phyloP scores from a whole-genome alignment of 371 early-diverging fungal genomes.

The Batrachochytrium dendrobatidis region DNA sequence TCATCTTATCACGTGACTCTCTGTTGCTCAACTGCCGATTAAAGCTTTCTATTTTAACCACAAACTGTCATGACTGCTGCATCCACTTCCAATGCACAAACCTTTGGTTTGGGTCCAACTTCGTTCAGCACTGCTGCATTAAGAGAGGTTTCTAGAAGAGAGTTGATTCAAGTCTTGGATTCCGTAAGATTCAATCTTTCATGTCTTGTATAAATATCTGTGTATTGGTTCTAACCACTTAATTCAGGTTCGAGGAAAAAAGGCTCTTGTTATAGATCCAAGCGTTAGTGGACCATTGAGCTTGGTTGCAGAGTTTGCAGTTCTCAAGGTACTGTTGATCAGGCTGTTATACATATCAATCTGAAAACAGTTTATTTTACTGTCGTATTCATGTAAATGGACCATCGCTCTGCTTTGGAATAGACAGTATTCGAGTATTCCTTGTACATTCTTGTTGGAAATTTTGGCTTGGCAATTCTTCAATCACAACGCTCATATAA shows the following conservation, averaged over 20 bases:
- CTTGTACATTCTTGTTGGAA: not conserved
- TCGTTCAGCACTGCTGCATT: slow-evolving; percentile 4
- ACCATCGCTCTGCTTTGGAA: not conserved
- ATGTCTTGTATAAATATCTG: too few relatives aligned
- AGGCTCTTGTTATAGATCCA: slow-evolving; percentile 80
- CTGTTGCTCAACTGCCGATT: too few relatives aligned
- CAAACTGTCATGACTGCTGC: too few relatives aligned
- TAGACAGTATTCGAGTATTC: not conserved
- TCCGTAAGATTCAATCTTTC: too few relatives aligned
- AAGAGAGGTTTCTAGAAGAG: slow-evolving; percentile 1
- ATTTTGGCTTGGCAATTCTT: too few relatives aligned
- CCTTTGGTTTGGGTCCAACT: not conserved
- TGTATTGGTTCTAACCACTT: not conserved
- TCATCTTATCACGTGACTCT: too few relatives aligned
- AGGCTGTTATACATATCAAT: too few relatives aligned
- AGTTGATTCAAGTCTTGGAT: slow-evolving; percentile 10
- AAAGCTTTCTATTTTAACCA: too few relatives aligned
- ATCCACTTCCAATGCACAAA: not conserved
- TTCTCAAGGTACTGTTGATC: slow-evolving; percentile 58
- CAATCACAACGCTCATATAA: too few relatives aligned
- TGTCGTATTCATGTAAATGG: not conserved
- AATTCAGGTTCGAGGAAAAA: slow-evolving; percentile 75
- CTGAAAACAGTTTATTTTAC: not conserved
- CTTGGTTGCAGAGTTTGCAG: slow-evolving; percentile 73
- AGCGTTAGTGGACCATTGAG: slow-evolving; percentile 77